Conservation (phyloP, 306 rosid genomes). For the Acacia crassicarpa region DNA sequence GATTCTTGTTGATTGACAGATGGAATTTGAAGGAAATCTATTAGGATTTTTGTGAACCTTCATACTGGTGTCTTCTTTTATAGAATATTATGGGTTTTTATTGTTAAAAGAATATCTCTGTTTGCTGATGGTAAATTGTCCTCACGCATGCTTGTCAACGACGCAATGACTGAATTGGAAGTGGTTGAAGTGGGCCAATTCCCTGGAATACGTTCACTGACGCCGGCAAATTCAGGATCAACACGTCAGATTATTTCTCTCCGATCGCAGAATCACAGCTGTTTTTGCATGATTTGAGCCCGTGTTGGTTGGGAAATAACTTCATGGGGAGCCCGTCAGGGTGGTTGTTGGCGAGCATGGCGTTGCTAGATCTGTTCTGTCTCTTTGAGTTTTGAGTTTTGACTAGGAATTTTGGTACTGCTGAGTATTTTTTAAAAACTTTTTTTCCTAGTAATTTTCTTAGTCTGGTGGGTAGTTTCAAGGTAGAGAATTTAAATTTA, state of each 20-base stretch:
- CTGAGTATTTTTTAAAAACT: not conserved
- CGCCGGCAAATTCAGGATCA: conserved; percentile 48
- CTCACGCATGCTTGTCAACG: too few species aligned
- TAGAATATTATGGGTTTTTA: too few species aligned
- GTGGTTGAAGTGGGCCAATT: conserved; percentile 49
- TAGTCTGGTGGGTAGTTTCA: not conserved
- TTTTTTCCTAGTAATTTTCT: too few species aligned
- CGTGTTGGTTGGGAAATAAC: conserved; percentile 36
- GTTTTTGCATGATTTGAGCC: conserved; percentile 39
- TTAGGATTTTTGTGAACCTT: too few species aligned
- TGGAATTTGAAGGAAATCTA: too few species aligned
- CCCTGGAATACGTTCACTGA: conserved; percentile 62
- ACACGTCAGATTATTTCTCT: conserved; percentile 45
- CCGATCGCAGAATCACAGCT: conserved; percentile 33
- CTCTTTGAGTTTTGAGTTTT: conserved; percentile 33
- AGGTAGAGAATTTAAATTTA: conserved; percentile 5
- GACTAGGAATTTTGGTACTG: conserved; percentile 16
- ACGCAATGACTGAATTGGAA: conserved; percentile 26
- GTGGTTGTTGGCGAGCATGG: conserved; percentile 36
- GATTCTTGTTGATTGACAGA: too few species aligned
- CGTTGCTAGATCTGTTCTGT: conserved; percentile 51
- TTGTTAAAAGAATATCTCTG: too few species aligned
- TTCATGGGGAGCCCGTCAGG: conserved; percentile 49
- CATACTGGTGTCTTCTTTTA: too few species aligned
- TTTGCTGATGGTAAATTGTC: too few species aligned